Base-by-base conservation (phyloP, 805 yeast species). In the Ogataea thermomethanolica region DNA sequence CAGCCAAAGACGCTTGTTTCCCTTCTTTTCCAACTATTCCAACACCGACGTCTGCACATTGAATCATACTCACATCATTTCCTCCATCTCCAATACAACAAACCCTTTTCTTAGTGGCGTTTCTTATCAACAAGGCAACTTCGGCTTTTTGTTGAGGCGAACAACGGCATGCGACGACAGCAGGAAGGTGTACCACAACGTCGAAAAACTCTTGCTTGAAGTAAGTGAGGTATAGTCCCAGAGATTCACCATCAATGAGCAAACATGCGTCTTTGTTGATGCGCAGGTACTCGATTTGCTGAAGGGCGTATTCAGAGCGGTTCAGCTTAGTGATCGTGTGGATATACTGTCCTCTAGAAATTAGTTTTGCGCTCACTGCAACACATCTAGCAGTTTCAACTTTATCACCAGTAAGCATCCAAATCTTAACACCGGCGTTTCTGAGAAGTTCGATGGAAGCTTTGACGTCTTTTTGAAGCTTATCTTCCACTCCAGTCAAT, bases 81-180 rank as follows among this genome's bases (percentile, higher is more conserved):
- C 99, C 99, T 55, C 99, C 99, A 64, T 93, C 99, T 41, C 99
- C 99, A 51, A 93, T 95, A 57, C 98, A 93, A 50, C 98, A 91
- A 2, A 91, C 97, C 37, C 99, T 70, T 56, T 86, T 87, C 5
- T 87, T 86, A 0, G 98, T 93, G 23, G 77, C 65, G 44, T 76
- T 76, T 54, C 90, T 76, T 48, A 93, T 93, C 48, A 83, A 67
- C 20, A 76, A 53, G 0, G 98, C 97, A 39, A 95, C 85, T 58
- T 93, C 98, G 0, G 98, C 98, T 61, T 93, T 93, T 56, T 93
- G 99, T 62, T 95, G 98, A 0, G 99, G 99, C 0, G 97, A 82
- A 65, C 99, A 93, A 50, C 99, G 84, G 61, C 99, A 93, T 0
- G 99, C 98, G 56, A 93, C 79, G n/a, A 95, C 98, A 1, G 95